A percentile compares a stretch with the other conserved stretches of the same genome.
Conservation (phyloP, 257 asterid species). For the Nicotiana obtusifolia region DNA sequence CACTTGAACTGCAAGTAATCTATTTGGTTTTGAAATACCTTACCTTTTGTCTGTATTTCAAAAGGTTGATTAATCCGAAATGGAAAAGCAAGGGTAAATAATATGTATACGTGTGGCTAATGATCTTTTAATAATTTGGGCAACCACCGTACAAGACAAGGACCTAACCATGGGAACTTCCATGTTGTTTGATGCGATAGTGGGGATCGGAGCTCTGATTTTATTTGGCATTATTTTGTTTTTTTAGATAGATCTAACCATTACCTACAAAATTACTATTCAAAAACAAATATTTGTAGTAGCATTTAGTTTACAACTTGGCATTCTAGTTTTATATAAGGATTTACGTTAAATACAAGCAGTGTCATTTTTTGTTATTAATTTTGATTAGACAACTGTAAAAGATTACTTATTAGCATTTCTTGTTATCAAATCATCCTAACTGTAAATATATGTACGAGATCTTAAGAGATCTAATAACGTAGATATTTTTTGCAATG, state of each 20-base stretch:
- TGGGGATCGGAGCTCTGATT: neutral
- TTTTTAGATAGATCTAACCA: neutral
- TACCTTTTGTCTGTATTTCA: neutral
- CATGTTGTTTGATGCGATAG: neutral
- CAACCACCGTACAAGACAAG: constrained; percentile 1
- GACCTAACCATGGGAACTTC: neutral
- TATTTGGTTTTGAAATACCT: neutral
- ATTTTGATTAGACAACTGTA: neutral
- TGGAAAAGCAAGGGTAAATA: neutral
- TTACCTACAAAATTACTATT: neutral
- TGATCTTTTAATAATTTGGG: neutral
- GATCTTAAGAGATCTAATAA: neutral
- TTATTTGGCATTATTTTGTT: neutral
- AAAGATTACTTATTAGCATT: neutral
- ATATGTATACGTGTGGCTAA: neutral
- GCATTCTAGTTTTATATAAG: too few species aligned
- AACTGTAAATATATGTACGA: neutral
- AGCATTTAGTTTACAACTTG: too few species aligned
- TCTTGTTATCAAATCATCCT: neutral
- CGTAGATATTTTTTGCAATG: neutral
- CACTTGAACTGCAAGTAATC: neutral
- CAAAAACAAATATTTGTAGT: neutral
- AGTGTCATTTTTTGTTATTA: neutral
- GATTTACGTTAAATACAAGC: neutral
- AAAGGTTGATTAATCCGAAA: neutral